These are phyloP conservation scores for Wickerhamomyces chambardii DNA, from an alignment of 805 yeast species.

Conservation along the genomic window DNA sequence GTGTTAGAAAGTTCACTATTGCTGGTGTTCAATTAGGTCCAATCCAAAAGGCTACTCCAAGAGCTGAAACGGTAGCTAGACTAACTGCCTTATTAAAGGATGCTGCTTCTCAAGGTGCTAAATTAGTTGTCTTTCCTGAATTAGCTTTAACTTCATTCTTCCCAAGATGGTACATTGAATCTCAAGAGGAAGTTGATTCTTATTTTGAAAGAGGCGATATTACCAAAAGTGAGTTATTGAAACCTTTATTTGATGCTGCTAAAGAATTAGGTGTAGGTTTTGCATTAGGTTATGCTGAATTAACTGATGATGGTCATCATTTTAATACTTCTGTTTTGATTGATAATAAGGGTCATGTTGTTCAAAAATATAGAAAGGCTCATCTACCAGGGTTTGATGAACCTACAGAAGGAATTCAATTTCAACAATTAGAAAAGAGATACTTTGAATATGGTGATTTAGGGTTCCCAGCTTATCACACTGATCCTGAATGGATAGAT, in stretches of 20 bases:
- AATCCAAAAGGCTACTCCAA: conserved; percentile 21
- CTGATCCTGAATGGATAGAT: conserved; percentile 26
- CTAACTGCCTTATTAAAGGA: conserved; percentile 19
- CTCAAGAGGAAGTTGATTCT: conserved; percentile 24
- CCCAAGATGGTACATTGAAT: conserved; percentile 25
- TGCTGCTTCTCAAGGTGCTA: conserved; percentile 22
- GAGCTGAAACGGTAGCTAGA: conserved; percentile 21
- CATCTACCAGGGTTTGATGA: conserved; percentile 28
- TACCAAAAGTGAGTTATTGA: conserved; percentile 14
- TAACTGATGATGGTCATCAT: conserved; percentile 26
- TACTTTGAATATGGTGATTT: conserved; percentile 27
- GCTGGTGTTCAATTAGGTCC: conserved; percentile 27
- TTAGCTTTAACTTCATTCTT: conserved; percentile 26
- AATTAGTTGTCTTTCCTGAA: conserved; percentile 27
- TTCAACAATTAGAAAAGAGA: conserved; percentile 29
- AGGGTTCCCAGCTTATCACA: conserved; percentile 25
- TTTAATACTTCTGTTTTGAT: conserved; percentile 25
- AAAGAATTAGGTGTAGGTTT: conserved; percentile 20
- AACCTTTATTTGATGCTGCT: conserved; percentile 24
- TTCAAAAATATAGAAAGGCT: conserved; percentile 26
- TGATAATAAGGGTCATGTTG: conserved; percentile 20
- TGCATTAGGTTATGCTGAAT: conserved; percentile 27
- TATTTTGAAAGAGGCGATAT: conserved; percentile 27
- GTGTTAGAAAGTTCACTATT: conserved; percentile 17
- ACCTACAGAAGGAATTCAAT: conserved; percentile 22